A percentile compares a stretch with the other conserved stretches of the same genome.
Evolutionary conservation across 1,139 yeast genomes (phyloP).

Genomic region (Lodderomyces theae): DNA sequence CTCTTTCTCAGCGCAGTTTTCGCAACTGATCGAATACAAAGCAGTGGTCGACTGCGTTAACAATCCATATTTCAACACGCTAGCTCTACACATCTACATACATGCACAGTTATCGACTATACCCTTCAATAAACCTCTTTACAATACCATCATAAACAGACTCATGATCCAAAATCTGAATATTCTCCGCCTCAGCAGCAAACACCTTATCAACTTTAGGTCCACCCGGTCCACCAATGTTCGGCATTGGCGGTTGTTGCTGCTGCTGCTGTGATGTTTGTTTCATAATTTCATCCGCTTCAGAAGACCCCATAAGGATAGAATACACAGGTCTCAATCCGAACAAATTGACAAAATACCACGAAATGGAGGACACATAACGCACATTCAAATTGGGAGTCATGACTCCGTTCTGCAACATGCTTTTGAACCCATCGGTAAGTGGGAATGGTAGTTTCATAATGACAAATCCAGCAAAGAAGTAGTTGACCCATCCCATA

Average conservation of each 20-base stretch:
- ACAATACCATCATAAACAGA: conserved; percentile 61
- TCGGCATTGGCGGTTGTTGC: conserved; percentile 39
- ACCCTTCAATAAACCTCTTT: conserved; percentile 49
- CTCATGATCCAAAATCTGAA: conserved; percentile 61
- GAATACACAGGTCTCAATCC: conserved; percentile 84
- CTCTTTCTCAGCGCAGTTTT: conserved; percentile 2
- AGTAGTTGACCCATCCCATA: conserved; percentile 95
- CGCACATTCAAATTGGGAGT: conserved; percentile 85
- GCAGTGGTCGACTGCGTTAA: too few species aligned
- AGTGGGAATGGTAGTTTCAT: conserved; percentile 63
- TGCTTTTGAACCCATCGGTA: conserved; percentile 83
- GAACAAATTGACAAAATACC: conserved; percentile 89
- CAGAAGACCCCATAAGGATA: conserved; percentile 54
- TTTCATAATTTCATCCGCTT: conserved; percentile 49
- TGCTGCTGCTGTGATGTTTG: conserved; percentile 48
- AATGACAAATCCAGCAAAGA: conserved; percentile 88
- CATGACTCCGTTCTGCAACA: conserved; percentile 85
- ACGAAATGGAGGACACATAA: conserved; percentile 95
- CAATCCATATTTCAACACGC: neutral
- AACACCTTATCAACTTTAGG: conserved; percentile 62
- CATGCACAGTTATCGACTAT: conserved; percentile 5
- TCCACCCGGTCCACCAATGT: conserved; percentile 53
- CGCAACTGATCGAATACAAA: neutral
- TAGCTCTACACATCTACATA: neutral
- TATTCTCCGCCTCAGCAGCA: conserved; percentile 69